These are phyloP conservation scores for Zostera marina DNA, from an alignment of 116 monocot genomes.

Conservation along the genomic window DNA sequence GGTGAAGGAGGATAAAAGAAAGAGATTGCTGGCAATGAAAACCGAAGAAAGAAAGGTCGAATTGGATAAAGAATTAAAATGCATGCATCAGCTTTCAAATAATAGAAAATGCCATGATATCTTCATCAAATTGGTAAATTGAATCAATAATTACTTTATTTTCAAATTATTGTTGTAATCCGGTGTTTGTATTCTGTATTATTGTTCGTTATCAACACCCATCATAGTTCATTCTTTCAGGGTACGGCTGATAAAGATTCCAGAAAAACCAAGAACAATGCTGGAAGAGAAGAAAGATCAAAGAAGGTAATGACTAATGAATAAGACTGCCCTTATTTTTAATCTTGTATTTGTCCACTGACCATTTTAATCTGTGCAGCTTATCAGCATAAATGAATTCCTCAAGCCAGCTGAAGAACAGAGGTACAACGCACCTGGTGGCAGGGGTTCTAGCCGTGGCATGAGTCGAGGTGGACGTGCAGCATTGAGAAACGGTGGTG, in stretches of 20 bases:
- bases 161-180: neutral
- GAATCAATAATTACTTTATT: neutral
- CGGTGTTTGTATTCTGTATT: too few relatives aligned
- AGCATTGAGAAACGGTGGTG: too few relatives aligned
- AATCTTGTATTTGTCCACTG: too few relatives aligned
- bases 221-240: too few relatives aligned
- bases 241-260: slow-evolving; percentile 49
- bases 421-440: too few relatives aligned
- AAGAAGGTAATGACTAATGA: slow-evolving; percentile 31
- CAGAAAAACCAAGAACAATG: slow-evolving; percentile 28
- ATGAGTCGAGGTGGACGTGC: too few relatives aligned
- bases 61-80: slow-evolving; percentile 30
- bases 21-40: slow-evolving; percentile 46
- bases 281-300: slow-evolving; percentile 28
- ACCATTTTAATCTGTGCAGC: too few relatives aligned
- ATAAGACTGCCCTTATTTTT: too few relatives aligned
- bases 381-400: too few relatives aligned
- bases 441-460: too few relatives aligned
- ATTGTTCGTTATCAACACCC: neutral
- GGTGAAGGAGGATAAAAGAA: slow-evolving; percentile 63
- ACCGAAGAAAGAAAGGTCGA: slow-evolving; percentile 63
- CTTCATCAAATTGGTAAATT: slow-evolving; percentile 59
- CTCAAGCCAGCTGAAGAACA: too few relatives aligned
- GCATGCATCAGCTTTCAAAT: slow-evolving; percentile 46
- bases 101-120: slow-evolving; percentile 46